Evolutionary conservation across 805 yeast species (phyloP).

Genomic region (Sugiyamaella marilandica): DNA sequence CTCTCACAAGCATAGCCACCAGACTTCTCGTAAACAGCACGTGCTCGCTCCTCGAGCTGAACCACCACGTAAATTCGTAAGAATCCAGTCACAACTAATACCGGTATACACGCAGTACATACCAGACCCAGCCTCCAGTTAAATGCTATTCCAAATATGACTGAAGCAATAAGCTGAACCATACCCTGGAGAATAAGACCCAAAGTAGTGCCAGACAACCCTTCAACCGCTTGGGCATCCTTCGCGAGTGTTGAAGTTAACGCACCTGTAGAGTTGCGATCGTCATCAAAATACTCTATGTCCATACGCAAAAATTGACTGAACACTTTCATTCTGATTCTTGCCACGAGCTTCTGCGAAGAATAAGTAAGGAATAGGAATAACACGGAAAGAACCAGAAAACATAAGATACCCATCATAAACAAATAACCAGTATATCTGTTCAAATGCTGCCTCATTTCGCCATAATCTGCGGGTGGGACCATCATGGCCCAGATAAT

Average conservation of each 20-base stretch:
- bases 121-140: slow-evolving; percentile 40
- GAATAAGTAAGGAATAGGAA: slow-evolving; percentile 26
- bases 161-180: slow-evolving; percentile 37
- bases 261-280: slow-evolving; percentile 36
- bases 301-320: slow-evolving; percentile 35
- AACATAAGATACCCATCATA: slow-evolving; percentile 29
- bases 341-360: slow-evolving; percentile 32
- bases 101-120: slow-evolving; percentile 35
- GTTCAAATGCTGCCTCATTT: slow-evolving; percentile 34
- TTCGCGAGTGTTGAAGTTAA: slow-evolving; percentile 35
- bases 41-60: slow-evolving; percentile 33
- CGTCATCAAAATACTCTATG: slow-evolving; percentile 34
- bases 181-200: slow-evolving; percentile 36
- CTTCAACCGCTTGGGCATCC: slow-evolving; percentile 39
- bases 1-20: slow-evolving; percentile 39
- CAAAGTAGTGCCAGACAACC: slow-evolving; percentile 38
- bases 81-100: slow-evolving; percentile 37
- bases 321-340: slow-evolving; percentile 33
- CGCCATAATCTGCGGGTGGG: slow-evolving; percentile 23
- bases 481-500: slow-evolving; percentile 33
- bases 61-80: slow-evolving; percentile 33
- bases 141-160: slow-evolving; percentile 35
- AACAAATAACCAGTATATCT: slow-evolving; percentile 32
- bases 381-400: slow-evolving; percentile 14
- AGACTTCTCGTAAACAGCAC: slow-evolving; percentile 35